These are phyloP conservation scores for Cronartium ribicola DNA, from an alignment of 1,284 basidiomycete genomes.

Conservation along the genomic window DNA sequence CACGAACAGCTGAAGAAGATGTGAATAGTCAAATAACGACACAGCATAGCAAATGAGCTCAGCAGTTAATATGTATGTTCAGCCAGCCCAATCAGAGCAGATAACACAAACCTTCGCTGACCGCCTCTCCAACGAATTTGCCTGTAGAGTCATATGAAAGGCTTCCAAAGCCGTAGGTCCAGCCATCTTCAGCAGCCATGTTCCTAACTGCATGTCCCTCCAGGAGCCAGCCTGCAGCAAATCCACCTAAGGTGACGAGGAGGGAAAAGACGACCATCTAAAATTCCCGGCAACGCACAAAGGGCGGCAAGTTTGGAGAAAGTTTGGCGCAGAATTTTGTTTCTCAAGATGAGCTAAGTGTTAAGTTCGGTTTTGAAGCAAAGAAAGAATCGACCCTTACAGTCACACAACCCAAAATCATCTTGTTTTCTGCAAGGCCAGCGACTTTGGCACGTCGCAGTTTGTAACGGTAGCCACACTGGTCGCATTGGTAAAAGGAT, in stretches of 20 bases:
- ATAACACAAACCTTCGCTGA: conserved; percentile 28
- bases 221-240: conserved; percentile 30
- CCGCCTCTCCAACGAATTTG: conserved; percentile 33
- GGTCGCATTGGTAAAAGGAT: conserved; percentile 38
- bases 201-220: conserved; percentile 15
- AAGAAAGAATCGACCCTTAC: background rate
- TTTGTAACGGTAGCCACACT: conserved; percentile 35
- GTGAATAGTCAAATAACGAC: background rate
- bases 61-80: background rate
- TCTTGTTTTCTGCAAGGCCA: conserved; percentile 25
- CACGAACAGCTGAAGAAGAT: conserved; percentile 20
- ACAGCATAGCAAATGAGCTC: too few relatives aligned
- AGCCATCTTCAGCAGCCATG: background rate
- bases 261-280: conserved; percentile 33
- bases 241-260: conserved; percentile 35
- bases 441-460: conserved; percentile 24
- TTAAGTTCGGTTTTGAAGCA: background rate
- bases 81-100: background rate
- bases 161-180: conserved; percentile 5
- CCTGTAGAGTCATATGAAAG: conserved; percentile 35
- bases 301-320: too few relatives aligned
- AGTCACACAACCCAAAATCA: conserved; percentile 29
- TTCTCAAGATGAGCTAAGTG: background rate
- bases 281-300: background rate
- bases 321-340: too few relatives aligned